These are phyloP conservation scores for Edaphochlamys debaryana DNA, from an alignment of 139 green algal genomes.

Conservation along the genomic window DNA sequence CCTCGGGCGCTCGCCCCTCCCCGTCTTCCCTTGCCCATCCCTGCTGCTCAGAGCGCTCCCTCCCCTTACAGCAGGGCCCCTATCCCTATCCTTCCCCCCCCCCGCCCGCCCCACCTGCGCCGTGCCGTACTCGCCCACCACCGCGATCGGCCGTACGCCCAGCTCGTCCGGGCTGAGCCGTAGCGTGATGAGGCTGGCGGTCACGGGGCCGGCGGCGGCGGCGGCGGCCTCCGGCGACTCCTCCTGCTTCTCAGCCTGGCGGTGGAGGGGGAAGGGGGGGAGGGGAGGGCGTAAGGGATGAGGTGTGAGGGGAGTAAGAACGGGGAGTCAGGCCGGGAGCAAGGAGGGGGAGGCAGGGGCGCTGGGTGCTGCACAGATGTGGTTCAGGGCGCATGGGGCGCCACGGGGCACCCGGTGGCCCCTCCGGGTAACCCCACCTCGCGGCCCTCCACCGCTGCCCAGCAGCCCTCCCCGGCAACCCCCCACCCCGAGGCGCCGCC, in stretches of 20 bases:
- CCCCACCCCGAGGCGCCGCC: no score
- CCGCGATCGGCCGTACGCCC: conserved; percentile 62
- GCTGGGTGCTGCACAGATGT: no score
- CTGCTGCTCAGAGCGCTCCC: no score
- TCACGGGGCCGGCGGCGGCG: neutral
- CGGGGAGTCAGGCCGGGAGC: neutral
- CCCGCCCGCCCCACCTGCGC: neutral
- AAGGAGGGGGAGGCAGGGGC: neutral
- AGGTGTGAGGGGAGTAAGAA: neutral
- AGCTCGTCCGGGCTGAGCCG: conserved; percentile 76
- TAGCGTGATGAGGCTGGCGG: conserved; percentile 45
- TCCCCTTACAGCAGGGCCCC: neutral
- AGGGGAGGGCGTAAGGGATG: neutral
- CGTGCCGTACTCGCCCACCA: conserved; percentile 50
- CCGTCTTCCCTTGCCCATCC: no score
- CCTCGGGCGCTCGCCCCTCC: no score
- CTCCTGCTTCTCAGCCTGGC: conserved; percentile 34
- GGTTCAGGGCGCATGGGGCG: no score
- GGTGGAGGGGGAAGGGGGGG: neutral
- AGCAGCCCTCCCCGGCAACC: no score
- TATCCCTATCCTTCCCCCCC: neutral
- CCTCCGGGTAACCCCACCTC: no score
- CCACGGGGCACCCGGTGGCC: no score
- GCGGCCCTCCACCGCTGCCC: no score
- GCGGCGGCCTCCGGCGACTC: neutral